phyloP scores from a whole-genome alignment of 306 rosid genomes.

The Prunus kanzakura region DNA sequence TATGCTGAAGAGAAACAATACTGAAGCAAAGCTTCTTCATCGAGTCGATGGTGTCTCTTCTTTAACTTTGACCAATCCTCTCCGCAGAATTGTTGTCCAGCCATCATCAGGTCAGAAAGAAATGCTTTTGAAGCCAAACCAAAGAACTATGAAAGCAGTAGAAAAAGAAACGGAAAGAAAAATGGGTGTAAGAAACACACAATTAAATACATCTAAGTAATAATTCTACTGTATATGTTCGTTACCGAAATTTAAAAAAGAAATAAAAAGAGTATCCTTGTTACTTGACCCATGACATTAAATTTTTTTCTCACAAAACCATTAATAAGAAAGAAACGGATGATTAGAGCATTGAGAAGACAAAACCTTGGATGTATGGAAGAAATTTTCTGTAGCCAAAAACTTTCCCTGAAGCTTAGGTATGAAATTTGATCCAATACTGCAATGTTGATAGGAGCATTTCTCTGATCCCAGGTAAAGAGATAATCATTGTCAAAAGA shows the following conservation, averaged over 20 bases:
- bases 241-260: neutral
- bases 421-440: constrained; percentile 74
- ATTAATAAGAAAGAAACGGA: constrained; percentile 19
- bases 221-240: neutral
- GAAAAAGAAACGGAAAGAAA: neutral
- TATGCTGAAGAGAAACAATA: constrained; percentile 98
- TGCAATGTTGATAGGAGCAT: constrained; percentile 60
- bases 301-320: neutral
- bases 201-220: constrained; percentile 8
- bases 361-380: constrained; percentile 81
- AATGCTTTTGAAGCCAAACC: constrained; percentile 57
- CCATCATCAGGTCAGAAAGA: constrained; percentile 71
- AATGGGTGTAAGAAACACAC: constrained; percentile 10
- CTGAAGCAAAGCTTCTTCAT: constrained; percentile 72
- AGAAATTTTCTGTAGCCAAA: constrained; percentile 97
- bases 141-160: constrained; percentile 57
- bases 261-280: neutral
- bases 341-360: constrained; percentile 6
- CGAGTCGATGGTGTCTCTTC: constrained; percentile 42
- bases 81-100: constrained; percentile 83
- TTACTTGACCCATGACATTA: constrained; percentile 12
- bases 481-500: constrained; percentile 18
- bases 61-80: constrained; percentile 73
- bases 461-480: constrained; percentile 46
- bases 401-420: constrained; percentile 88